These are phyloP conservation scores for Rubus idaeus DNA, from an alignment of 306 rosid genomes.

Conservation along the genomic window DNA sequence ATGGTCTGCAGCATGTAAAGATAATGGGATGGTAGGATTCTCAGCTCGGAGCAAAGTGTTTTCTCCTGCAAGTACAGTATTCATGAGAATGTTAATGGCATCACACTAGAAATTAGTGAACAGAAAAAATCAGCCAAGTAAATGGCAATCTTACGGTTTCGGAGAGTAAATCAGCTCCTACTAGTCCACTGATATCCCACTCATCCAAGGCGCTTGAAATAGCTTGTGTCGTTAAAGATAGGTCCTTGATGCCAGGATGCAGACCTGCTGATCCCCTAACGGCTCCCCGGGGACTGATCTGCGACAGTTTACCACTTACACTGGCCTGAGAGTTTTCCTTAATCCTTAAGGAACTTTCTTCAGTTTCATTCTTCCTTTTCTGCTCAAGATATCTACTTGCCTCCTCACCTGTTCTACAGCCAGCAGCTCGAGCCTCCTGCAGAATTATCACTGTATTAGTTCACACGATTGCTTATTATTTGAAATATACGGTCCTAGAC, in stretches of 20 bases:
- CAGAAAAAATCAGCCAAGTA: too few species aligned
- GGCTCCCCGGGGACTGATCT: conserved; percentile 39
- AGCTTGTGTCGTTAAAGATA: conserved; percentile 31
- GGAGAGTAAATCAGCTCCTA: conserved; percentile 65
- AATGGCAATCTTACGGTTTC: conserved; percentile 53
- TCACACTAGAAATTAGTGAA: background rate
- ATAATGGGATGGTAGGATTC: conserved; percentile 71
- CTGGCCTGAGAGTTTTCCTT: conserved; percentile 55
- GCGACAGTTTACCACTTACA: conserved; percentile 41
- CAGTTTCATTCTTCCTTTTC: conserved; percentile 53
- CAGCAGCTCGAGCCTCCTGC: conserved; percentile 81
- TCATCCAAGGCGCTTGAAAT: conserved; percentile 45
- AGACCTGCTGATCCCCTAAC: conserved; percentile 39
- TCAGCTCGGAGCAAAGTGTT: conserved; percentile 63
- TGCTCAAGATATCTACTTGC: conserved; percentile 53
- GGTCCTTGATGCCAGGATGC: conserved; percentile 39
- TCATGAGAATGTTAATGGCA: conserved; percentile 4
- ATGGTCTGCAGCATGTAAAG: conserved; percentile 62
- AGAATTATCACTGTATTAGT: conserved; percentile 7
- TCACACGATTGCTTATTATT: background rate
- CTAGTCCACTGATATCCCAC: conserved; percentile 72
- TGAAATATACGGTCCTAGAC: background rate
- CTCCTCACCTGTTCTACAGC: conserved; percentile 64
- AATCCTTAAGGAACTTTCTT: conserved; percentile 34
- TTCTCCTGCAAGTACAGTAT: conserved; percentile 51